Conservation (phyloP, 768 basidiomycete species). For the Melanogaster broomeanus region DNA sequence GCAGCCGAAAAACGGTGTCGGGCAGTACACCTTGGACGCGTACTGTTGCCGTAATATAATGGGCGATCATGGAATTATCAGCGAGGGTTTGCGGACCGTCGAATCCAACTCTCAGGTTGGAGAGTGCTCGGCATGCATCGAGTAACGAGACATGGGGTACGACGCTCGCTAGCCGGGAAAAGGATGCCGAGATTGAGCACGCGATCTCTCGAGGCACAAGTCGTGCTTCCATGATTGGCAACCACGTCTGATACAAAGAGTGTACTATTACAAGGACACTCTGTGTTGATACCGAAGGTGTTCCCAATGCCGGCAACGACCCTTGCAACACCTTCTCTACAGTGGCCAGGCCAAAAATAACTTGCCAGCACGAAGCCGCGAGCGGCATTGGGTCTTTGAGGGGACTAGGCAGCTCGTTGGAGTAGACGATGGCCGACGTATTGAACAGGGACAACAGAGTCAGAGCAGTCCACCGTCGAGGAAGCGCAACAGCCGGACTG, state of each 20-base stretch:
- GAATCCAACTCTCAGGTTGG: slow-evolving; percentile 25
- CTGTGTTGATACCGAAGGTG: background rate
- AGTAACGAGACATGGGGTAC: slow-evolving; percentile 39
- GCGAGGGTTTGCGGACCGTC: background rate
- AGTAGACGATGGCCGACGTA: background rate
- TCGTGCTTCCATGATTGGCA: slow-evolving; percentile 17
- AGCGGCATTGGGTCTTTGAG: slow-evolving; percentile 4
- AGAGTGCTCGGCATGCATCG: slow-evolving; percentile 38
- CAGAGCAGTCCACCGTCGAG: slow-evolving; percentile 46
- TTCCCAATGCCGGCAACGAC: background rate
- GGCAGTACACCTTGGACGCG: slow-evolving; percentile 29
- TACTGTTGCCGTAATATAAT: slow-evolving; percentile 28
- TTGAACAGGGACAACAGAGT: slow-evolving; percentile 38
- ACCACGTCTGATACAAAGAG: slow-evolving; percentile 47
- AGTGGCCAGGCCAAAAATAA: slow-evolving; percentile 41
- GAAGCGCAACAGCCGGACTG: slow-evolving; percentile 27
- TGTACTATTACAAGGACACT: slow-evolving; percentile 29
- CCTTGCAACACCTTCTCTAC: slow-evolving; percentile 33
- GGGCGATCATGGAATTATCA: slow-evolving; percentile 15
- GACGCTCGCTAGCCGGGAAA: slow-evolving; percentile 46
- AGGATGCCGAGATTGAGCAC: slow-evolving; percentile 39
- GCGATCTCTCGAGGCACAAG: slow-evolving; percentile 33
- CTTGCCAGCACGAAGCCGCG: slow-evolving; percentile 36
- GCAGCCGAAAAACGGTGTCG: slow-evolving; percentile 31
- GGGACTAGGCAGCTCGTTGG: background rate